Percentiles rank a stretch among this genome's conserved stretches.
These are phyloP conservation scores for Cicer cuneatum DNA, from an alignment of 306 rosid species.

Conservation along the genomic window DNA sequence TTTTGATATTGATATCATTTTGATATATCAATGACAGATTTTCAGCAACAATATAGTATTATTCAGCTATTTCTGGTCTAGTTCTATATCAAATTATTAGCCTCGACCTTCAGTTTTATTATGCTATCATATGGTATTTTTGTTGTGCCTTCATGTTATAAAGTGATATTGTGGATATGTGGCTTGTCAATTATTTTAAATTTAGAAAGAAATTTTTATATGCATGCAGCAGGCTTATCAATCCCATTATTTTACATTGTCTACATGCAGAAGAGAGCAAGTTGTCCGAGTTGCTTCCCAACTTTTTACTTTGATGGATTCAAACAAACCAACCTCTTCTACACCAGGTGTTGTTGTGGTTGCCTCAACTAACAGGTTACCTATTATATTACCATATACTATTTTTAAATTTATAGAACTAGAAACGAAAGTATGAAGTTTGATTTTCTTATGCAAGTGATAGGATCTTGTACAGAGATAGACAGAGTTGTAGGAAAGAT, in stretches of 20 bases:
- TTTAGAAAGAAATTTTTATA: constrained; percentile 20
- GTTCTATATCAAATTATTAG: constrained; percentile 8
- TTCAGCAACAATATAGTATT: neutral
- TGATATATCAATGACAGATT: constrained; percentile 12
- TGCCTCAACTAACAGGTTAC: constrained; percentile 93
- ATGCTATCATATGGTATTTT: constrained; percentile 1
- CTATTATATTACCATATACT: constrained; percentile 7
- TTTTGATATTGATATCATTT: neutral
- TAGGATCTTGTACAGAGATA: neutral
- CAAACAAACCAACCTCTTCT: constrained; percentile 59
- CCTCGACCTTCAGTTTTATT: neutral
- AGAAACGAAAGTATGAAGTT: constrained; percentile 5
- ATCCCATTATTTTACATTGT: constrained; percentile 31
- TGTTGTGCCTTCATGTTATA: constrained; percentile 30
- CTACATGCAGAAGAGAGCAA: constrained; percentile 74
- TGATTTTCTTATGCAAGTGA: constrained; percentile 21
- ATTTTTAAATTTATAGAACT: constrained; percentile 13
- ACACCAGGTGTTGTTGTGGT: constrained; percentile 73
- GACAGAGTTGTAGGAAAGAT: neutral
- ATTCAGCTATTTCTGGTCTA: constrained; percentile 27
- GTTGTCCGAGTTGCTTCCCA: constrained; percentile 83
- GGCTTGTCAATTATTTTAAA: constrained; percentile 24
- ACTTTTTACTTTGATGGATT: constrained; percentile 76
- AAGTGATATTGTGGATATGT: constrained; percentile 22
- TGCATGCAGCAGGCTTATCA: constrained; percentile 23